Evolutionary conservation across 768 basidiomycete species (phyloP), one percentile per base, ranked within the genome.

Genomic region (Russula sp.): DNA sequence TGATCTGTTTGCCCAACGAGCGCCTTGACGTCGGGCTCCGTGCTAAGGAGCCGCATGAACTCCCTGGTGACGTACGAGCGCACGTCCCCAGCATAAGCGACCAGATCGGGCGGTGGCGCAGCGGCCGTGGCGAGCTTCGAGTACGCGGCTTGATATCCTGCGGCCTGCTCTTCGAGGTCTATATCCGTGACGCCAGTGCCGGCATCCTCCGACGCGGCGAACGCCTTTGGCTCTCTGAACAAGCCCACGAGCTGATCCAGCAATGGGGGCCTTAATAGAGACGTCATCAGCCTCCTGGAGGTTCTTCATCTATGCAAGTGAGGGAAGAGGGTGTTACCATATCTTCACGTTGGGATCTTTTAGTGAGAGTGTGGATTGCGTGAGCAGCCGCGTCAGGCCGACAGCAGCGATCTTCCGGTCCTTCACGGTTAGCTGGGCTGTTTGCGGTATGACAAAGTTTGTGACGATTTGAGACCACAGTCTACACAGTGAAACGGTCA

Each of bases 71-170:
- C 71, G 63, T 78, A 86, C 49, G 75, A 76, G 49, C 78, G 73
- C n/a, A 83, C 81, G 66, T 87, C 78, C 20, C 73, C 74, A 2
- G 85, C 79, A 68, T 86, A 82, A 11, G 74, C 79, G 10, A 86
- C 82, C 0, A 85, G 85, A 70, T 93, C 90, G 0, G 70, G 73
- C 45, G 78, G 76, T 0, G 72, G 72, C 1, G 73, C 74, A 66
- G 90, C 88, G 1, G 87, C 86, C 1, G 96, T 90, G 0, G 93
- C 95, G 18, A 98, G 80, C 39, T 88, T 83, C 55, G 93, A 93
- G 75, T 95, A 98, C 5, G 93, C 90, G 0, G 93, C 91, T 70
- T 98, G 97, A 74, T 98, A 98, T 1, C 93, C 91, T 7, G 88
- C 87, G 2, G 82, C 81, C 70, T 90, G 88, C 70, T 98, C 95